Evolutionary conservation across 805 yeast genomes (phyloP).

Genomic region (Pichia eremophila): DNA sequence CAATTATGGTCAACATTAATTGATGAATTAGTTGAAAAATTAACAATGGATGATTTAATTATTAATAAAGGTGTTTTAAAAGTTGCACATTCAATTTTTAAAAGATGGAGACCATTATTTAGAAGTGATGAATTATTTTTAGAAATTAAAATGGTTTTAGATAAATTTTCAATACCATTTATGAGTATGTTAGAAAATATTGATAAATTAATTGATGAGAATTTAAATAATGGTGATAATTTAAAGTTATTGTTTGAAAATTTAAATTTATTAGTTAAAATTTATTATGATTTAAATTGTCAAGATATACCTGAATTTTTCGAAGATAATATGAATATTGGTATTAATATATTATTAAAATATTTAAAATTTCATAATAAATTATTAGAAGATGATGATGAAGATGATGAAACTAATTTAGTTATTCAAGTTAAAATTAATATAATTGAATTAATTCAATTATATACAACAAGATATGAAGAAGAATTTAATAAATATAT

Average conservation of each 20-base stretch:
- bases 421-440: constrained; percentile 68
- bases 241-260: constrained; percentile 58
- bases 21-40: constrained; percentile 59
- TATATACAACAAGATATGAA: constrained; percentile 84
- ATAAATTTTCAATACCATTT: constrained; percentile 75
- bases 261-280: constrained; percentile 60
- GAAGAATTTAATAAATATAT: constrained; percentile 81
- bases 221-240: constrained; percentile 36
- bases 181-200: constrained; percentile 56
- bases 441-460: constrained; percentile 73
- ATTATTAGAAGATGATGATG: constrained; percentile 45
- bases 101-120: constrained; percentile 92
- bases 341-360: constrained; percentile 77
- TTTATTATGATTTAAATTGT: constrained; percentile 89
- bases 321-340: constrained; percentile 73
- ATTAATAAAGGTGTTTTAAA: constrained; percentile 77
- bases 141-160: constrained; percentile 82
- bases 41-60: constrained; percentile 57
- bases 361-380: constrained; percentile 57
- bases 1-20: constrained; percentile 74
- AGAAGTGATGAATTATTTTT: constrained; percentile 81
- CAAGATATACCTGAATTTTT: constrained; percentile 98
- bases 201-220: constrained; percentile 51
- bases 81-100: constrained; percentile 93
- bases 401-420: constrained; percentile 61